Evolutionary conservation across 305 asterid genomes (phyloP), one percentile per base, ranked within the genome.

Genomic region (Rubia balearica): DNA sequence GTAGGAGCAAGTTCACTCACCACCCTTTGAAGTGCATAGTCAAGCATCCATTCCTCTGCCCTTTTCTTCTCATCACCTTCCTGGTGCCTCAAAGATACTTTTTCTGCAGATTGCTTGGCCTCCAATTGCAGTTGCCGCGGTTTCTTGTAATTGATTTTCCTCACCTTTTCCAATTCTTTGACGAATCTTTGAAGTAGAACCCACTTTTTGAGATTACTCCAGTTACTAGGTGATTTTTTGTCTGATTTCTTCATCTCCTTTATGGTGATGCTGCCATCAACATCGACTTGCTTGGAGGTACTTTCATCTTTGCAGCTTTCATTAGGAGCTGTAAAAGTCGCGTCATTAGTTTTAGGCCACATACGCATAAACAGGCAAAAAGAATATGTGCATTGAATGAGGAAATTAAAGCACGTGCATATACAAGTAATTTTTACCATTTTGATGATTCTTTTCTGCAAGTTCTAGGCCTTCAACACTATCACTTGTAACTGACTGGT

Each of bases 181-280:
- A 88, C 81, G 70, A 94, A 94, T 74, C 87, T 85, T 78, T 87
- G 96, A 67, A 94, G 97, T 65, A 94, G 84, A 77, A 94, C 82
- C 96, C 96, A 88, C 75, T 90, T 94, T 67, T 94, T 94, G 16
- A 94, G 93, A 79, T 91, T 87, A 71, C 98, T 89, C 99, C 99
- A 94, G 73, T 86, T 92, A 75, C 84, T 87, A 19, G 90, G 96
- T 42, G 96, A 88, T 76, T 81, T 85, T 74, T 86, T 91, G 57
- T 81, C 88, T 0, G 89, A 21, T 64, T 78, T 83, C 74, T 67
- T 75, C 43, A 27, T 63, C 46, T 46, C 76, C 10, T 14, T 30
- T 43, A 22, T 53, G 40, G 61, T 43, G 33, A 42, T 65, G 38
- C 48, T 66, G 30, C 48, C 75, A 9, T 16, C 27, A 41, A 11